Percentiles rank a stretch among this genome's conserved stretches.
These are phyloP conservation scores for Pythium utonaiense DNA, from an alignment of 352 stramenopile genomes.

Conservation along the genomic window DNA sequence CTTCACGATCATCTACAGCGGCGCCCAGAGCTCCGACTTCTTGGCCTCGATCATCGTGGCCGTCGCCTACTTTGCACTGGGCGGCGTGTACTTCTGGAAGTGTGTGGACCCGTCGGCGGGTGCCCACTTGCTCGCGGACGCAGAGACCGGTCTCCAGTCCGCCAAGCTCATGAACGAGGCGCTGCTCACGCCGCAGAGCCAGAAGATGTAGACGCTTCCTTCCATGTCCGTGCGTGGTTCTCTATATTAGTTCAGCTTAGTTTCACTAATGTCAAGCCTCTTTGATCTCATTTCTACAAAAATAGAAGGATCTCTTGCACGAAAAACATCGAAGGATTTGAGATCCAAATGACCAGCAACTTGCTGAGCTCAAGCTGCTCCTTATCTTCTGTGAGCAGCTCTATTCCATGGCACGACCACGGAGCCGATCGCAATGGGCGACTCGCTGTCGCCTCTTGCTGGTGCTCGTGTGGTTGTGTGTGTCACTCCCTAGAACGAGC, in stretches of 20 bases:
- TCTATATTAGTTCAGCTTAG: slow-evolving; percentile 1
- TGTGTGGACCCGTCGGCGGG: slow-evolving; percentile 10
- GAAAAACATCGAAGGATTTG: no score
- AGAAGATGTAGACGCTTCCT: slow-evolving; percentile 16
- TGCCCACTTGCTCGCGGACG: slow-evolving; percentile 14
- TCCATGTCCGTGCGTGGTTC: no score
- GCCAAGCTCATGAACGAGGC: slow-evolving; percentile 23
- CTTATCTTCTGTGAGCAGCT: no score
- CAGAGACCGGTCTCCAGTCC: slow-evolving; percentile 5
- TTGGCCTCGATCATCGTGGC: slow-evolving; percentile 48
- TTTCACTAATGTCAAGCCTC: no score
- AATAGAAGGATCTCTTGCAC: no score
- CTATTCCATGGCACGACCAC: no score
- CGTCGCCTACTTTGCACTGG: slow-evolving; percentile 43
- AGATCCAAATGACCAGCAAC: no score
- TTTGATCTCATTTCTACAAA: no score
- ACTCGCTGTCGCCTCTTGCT: background rate
- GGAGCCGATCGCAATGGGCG: no score
- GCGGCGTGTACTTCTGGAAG: slow-evolving; percentile 29
- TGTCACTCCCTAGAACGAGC: background rate
- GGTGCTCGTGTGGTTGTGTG: slow-evolving; percentile 1
- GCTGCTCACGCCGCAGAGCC: slow-evolving; percentile 22
- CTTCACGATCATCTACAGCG: slow-evolving; percentile 62
- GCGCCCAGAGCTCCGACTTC: slow-evolving; percentile 50
- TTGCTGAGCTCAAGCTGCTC: no score